Percentiles rank a stretch among this genome's conserved stretches.
Conservation (phyloP, 768 basidiomycete genomes). For the Pulveroboletus sp. region DNA sequence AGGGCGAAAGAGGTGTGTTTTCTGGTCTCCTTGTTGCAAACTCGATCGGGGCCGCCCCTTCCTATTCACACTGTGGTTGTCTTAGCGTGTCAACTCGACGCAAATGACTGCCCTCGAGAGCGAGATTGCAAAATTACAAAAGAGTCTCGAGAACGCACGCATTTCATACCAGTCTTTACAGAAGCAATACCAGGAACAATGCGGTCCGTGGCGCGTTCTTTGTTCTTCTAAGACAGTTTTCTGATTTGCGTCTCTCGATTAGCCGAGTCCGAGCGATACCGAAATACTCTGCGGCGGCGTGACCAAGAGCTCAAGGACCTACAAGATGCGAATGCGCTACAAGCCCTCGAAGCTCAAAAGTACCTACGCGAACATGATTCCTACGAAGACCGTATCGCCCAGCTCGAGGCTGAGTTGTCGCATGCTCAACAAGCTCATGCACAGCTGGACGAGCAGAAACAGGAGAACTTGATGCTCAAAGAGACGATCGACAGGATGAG, state of each 20-base stretch:
- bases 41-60: neutral
- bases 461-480: conserved; percentile 87
- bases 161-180: conserved; percentile 72
- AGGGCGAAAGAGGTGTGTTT: conserved; percentile 72
- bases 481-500: conserved; percentile 95
- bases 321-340: conserved; percentile 55
- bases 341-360: conserved; percentile 64
- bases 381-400: conserved; percentile 66
- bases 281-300: conserved; percentile 66
- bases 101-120: conserved; percentile 72
- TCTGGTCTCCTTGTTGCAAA: conserved; percentile 3
- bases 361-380: conserved; percentile 62
- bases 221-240: neutral
- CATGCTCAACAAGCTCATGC: conserved; percentile 68
- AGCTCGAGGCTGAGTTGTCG: conserved; percentile 69
- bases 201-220: conserved; percentile 45
- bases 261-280: conserved; percentile 78
- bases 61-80: conserved; percentile 8
- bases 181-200: conserved; percentile 87
- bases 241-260: neutral
- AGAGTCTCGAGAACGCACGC: conserved; percentile 69
- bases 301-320: conserved; percentile 69
- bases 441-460: conserved; percentile 87
- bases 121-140: conserved; percentile 73
- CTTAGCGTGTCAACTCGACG: conserved; percentile 56